Evolutionary conservation across 2,329 filamentous ascomycete species (phyloP), one percentile per base, ranked within the genome.

Genomic region (Aulographum hederae): DNA sequence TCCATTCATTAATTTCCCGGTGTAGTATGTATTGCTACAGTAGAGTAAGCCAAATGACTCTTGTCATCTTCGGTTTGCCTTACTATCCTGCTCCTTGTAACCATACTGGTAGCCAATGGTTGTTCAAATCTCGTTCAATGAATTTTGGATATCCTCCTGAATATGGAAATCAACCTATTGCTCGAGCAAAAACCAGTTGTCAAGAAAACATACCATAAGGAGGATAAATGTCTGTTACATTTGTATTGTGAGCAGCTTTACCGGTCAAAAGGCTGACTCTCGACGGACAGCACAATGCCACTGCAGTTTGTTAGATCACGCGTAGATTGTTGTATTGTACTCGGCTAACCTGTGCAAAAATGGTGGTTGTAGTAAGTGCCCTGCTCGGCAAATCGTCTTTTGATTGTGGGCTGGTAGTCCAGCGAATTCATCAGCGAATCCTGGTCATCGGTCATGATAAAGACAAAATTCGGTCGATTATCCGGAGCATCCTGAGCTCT

Each of bases 211-310:
- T n/a, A 56, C 54, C 58, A 34, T 60, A 61, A 19, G 57, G 60
- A 31, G 61, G 52, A 4, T 37, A 42, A 3, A 57, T 53, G 39
- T 56, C 53, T 0, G 70, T 74, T 2, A 73, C 67, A 36, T 74
- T 74, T 0, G 67, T 73, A 38, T 72, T 73, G 39, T 74, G 69
- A 0, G 69, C 63, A n/a, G 62, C 57, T 38, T 60, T 62, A 2
- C 69, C 69, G 0, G 68, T 71, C 58, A 59, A 65, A 3, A 73
- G 45, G 12, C 60, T 62, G 3, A 69, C 69, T 1, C 69, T 56
- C 1, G 67, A 65, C 0, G 69, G 69, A 35, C 69, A 73, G 41
- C 69, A 73, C 1, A 71, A 46, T 0, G 69, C 57, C 0, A 63
- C n/a, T n/a, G n/a, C n/a, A n/a, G n/a, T n/a, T n/a, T n/a, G n/a